Evolutionary conservation across 1,284 basidiomycete species (phyloP), one percentile per base, ranked within the genome.

Genomic region (Pseudozyma pruni): DNA sequence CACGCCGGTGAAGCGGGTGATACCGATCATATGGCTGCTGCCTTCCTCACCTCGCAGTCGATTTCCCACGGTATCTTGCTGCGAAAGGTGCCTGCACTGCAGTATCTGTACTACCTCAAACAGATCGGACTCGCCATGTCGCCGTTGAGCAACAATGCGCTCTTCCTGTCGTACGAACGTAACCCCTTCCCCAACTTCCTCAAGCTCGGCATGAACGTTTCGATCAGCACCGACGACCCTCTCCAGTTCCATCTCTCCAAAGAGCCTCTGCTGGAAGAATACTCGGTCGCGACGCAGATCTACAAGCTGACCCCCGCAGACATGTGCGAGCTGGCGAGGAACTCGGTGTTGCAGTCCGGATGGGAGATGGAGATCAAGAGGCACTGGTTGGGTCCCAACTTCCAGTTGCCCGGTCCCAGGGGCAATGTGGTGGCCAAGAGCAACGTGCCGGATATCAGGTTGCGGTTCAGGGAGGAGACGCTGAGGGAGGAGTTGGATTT

Each of bases 331-430:
- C 87, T 98, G 23, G 95, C 96, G 17, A 89, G 95, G 42, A 98
- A 98, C 84, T 94, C 92, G 2, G 95, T 98, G 32, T 86, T 93
- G 50, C 96, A 98, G 83, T 94, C 91, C 71, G 96, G 96, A 1
- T 99, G 98, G 84, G 96, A 99, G 84, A 98, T 98, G 93, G 91
- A 96, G 83, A 84, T 98, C 78, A 98, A 98, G 85, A 89, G 93
- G 14, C 96, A 97, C 83, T 98, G 96, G 82, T 63, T 79, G 19
- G 81, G 95, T 1, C 53, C 69, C 14, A 85, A 90, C 64, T 98
- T 93, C 91, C 95, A 93, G 83, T 85, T 92, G 23, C 66, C 76
- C 7, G 81, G 81, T 10, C 79, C 80, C 8, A 55, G 60, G 35
- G 81, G 81, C 16, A 83, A 83, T 40, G 62, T 63, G 44, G 61